Percentiles rank a stretch among this genome's conserved stretches.
Conservation (phyloP, 1,284 basidiomycete genomes). For the Trametes hirsuta region DNA sequence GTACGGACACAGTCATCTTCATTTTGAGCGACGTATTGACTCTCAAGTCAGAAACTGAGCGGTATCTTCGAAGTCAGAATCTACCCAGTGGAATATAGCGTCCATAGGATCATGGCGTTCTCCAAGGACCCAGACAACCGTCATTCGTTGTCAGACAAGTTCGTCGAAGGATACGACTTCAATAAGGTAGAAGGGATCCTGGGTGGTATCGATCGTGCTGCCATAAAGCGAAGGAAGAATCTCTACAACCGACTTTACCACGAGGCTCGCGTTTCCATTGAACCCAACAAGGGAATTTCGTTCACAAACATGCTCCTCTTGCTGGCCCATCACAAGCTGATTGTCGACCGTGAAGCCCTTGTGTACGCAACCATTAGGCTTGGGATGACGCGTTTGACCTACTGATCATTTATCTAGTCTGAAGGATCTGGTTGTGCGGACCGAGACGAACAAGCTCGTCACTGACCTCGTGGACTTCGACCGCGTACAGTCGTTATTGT, state of each 20-base stretch:
- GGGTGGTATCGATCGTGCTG: constrained; percentile 63
- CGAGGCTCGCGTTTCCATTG: constrained; percentile 79
- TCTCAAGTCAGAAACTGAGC: constrained; percentile 59
- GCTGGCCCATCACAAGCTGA: constrained; percentile 90
- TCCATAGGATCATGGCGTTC: constrained; percentile 59
- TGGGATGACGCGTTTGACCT: background rate
- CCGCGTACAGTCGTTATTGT: constrained; percentile 77
- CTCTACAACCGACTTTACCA: constrained; percentile 81
- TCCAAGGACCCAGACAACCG: constrained; percentile 39
- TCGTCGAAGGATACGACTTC: constrained; percentile 64
- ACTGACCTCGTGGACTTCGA: constrained; percentile 85
- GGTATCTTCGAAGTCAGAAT: constrained; percentile 87
- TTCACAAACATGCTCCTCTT: constrained; percentile 92
- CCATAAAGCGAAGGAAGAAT: constrained; percentile 67
- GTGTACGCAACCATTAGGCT: constrained; percentile 53
- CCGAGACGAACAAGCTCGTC: constrained; percentile 79
- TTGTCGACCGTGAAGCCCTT: constrained; percentile 87
- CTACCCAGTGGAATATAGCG: constrained; percentile 72
- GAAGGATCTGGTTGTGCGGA: constrained; percentile 79
- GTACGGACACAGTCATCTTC: constrained; percentile 49
- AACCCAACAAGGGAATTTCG: constrained; percentile 80
- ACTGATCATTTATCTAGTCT: constrained; percentile 50
- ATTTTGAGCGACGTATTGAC: constrained; percentile 1
- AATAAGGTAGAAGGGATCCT: constrained; percentile 63
- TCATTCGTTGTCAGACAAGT: constrained; percentile 23